These are phyloP conservation scores for Diaporthe vaccinii DNA, from an alignment of 2,329 filamentous ascomycete species.

Conservation along the genomic window DNA sequence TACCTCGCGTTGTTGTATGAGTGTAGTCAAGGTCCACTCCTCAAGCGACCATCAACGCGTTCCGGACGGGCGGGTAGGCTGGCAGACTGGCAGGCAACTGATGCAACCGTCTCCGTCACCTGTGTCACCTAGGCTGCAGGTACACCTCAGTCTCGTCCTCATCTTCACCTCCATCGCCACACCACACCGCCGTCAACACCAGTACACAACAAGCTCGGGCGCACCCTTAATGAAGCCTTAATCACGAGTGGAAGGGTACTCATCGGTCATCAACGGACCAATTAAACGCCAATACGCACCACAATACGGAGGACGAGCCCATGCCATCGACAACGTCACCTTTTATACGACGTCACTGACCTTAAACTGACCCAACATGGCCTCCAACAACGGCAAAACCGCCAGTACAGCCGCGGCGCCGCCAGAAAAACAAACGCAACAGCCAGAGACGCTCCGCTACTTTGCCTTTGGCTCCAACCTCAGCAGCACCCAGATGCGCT, in stretches of 20 bases:
- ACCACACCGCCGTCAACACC: neutral
- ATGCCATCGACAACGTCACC: neutral
- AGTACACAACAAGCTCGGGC: neutral
- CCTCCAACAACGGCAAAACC: neutral
- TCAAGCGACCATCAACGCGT: neutral
- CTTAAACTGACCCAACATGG: neutral
- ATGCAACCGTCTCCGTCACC: neutral
- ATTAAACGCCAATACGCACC: no score
- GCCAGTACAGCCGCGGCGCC: neutral
- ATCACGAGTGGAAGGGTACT: neutral
- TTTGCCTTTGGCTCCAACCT: constrained; percentile 64
- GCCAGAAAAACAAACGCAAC: neutral
- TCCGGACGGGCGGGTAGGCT: neutral
- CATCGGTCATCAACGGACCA: neutral
- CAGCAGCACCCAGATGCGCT: constrained; percentile 59
- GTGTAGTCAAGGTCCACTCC: no score
- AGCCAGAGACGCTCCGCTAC: constrained; percentile 48
- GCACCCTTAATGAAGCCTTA: neutral
- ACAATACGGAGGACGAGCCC: neutral
- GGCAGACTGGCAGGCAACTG: neutral
- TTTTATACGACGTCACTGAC: neutral
- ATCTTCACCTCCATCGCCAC: neutral
- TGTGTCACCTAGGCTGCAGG: neutral
- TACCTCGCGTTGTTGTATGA: neutral
- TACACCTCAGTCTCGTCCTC: neutral